phyloP scores from a whole-genome alignment of 768 basidiomycete species.

The Termitomyces titanicus region DNA sequence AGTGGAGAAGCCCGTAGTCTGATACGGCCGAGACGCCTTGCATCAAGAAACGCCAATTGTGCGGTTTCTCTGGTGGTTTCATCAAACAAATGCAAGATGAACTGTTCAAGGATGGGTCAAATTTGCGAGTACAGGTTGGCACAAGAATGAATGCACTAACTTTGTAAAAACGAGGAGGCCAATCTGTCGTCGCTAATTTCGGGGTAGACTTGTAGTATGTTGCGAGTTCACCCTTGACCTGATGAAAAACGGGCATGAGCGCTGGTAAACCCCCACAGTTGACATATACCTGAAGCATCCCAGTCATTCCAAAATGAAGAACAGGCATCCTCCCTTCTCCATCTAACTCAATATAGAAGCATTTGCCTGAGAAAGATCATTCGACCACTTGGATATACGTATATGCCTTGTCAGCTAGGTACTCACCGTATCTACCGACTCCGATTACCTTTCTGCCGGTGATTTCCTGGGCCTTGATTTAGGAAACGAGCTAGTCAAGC shows the following conservation, averaged over 20 bases:
- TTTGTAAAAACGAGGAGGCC: slow-evolving; percentile 71
- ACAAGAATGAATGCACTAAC: slow-evolving; percentile 21
- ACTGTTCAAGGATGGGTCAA: slow-evolving; percentile 32
- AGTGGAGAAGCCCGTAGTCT: slow-evolving; percentile 56
- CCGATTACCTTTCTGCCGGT: slow-evolving; percentile 41
- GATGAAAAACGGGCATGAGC: background rate
- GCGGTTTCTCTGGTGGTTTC: slow-evolving; percentile 29
- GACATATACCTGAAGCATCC: slow-evolving; percentile 60
- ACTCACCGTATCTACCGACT: slow-evolving; percentile 52
- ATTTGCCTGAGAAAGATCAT: slow-evolving; percentile 35
- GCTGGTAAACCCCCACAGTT: background rate
- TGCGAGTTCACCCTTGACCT: slow-evolving; percentile 48
- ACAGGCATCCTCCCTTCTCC: slow-evolving; percentile 63
- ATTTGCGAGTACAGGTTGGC: background rate
- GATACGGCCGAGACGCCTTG: slow-evolving; percentile 67
- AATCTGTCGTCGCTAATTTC: slow-evolving; percentile 36
- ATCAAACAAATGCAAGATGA: slow-evolving; percentile 57
- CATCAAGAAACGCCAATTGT: slow-evolving; percentile 69
- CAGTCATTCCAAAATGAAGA: slow-evolving; percentile 84
- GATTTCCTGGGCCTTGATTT: slow-evolving; percentile 49
- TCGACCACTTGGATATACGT: background rate
- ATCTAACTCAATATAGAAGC: slow-evolving; percentile 61
- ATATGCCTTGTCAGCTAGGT: background rate
- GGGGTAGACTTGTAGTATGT: slow-evolving; percentile 47
- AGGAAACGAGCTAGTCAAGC: background rate